Evolutionary conservation across 371 early-diverging fungal genomes (phyloP).

Genomic region (Paraphysoderma sedebokerense): DNA sequence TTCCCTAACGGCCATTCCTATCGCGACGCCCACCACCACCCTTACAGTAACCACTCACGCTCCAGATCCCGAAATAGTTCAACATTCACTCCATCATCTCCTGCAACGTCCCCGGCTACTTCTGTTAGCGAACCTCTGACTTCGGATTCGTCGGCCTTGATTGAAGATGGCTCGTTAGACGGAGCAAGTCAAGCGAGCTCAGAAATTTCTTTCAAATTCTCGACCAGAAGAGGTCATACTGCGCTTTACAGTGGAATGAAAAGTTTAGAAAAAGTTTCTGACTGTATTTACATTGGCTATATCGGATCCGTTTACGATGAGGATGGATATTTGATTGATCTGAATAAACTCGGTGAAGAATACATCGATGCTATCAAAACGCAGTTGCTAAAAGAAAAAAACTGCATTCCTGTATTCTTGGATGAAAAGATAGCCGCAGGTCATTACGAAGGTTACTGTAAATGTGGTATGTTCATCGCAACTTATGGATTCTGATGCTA

Average conservation of each 20-base stretch:
- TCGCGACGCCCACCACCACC: too few species aligned
- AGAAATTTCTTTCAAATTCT: too few species aligned
- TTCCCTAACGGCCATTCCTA: too few species aligned
- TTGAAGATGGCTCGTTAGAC: too few species aligned
- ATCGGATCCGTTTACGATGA: constrained; percentile 31
- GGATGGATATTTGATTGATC: constrained; percentile 14
- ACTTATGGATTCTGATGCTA: constrained; percentile 13
- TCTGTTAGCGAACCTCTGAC: too few species aligned
- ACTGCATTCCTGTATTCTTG: constrained; percentile 31
- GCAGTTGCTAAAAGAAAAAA: constrained; percentile 37
- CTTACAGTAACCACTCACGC: too few species aligned
- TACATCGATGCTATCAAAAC: constrained; percentile 30
- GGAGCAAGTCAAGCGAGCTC: too few species aligned
- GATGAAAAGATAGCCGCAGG: constrained; percentile 16
- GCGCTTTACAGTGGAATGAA: constrained; percentile 58
- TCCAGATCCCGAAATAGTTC: too few species aligned
- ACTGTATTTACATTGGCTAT: constrained; percentile 47
- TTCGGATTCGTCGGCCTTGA: too few species aligned
- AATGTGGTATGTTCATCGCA: constrained; percentile 38
- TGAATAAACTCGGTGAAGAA: constrained; percentile 13
- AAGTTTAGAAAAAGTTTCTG: constrained; percentile 27
- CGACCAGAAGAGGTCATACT: too few species aligned
- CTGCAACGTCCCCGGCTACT: too few species aligned
- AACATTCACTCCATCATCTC: too few species aligned
- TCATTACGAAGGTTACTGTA: constrained; percentile 36